Base-by-base conservation (phyloP, 2,329 filamentous ascomycete species). In the Sporothrix pseudoabietina region DNA sequence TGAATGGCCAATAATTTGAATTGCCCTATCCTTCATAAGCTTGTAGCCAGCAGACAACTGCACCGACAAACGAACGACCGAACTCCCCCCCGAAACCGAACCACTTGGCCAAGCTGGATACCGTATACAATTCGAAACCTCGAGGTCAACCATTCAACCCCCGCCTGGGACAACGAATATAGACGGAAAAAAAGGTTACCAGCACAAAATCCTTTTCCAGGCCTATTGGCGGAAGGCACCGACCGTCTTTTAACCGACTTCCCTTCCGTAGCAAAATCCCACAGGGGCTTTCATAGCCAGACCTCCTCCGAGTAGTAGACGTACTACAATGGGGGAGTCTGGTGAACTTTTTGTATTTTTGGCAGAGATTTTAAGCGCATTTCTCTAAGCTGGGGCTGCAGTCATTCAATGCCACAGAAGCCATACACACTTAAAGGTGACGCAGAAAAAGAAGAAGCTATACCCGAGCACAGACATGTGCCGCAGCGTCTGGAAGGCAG, bases 271-370 rank as follows among this genome's bases (percentile, higher is more conserved):
- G 41, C 41, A 54, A 54, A 54, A 54, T 54, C 49, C 7, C 1
- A 44, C 41, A 54, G 49, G 49, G 49, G 16, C 22, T 54, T 54
- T 54, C 49, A 22, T 54, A 54, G 49, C 49, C 49, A 54, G 49
- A 22, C n/a, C n/a, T 54, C 9, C 49, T 54, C 49, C 5, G 3
- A 54, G 7, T 22, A 7, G 49, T 49, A 16, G 19, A 22, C 49
- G 16, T n/a, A 54, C 49, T 7, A 22, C 19, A n/a, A 16, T 1
- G 49, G 49, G 49, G n/a, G 19, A 44, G 49, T 8, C 49, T 54
- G 49, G 49, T 54, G 49, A 54, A 22, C 49, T 54, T 54, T 54
- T 54, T 54, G 49, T 54, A n/a, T 22, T n/a, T 54, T 54, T n/a
- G n/a, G 22, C n/a, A n/a, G 22, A 52, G 16, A 7, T 52, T 52